A percentile compares a stretch with the other conserved stretches of the same genome.
Evolutionary conservation across 352 stramenopile species (phyloP).

Genomic region (Phytophthora chlamydospora): DNA sequence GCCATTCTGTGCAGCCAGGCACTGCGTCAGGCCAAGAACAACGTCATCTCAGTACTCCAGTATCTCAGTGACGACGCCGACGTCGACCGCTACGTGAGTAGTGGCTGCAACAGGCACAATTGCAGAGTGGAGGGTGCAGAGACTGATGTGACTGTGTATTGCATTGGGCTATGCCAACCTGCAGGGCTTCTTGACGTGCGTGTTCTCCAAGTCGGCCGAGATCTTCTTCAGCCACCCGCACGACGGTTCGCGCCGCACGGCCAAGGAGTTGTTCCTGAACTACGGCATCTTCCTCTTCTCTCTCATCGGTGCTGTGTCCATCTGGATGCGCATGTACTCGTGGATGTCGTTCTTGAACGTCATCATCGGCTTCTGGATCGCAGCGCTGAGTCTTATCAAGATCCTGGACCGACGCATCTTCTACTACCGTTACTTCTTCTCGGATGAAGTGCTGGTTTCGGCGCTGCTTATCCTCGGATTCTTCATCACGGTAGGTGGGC

Average conservation of each 20-base stretch:
- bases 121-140: neutral
- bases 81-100: constrained; percentile 73
- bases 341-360: constrained; percentile 82
- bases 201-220: constrained; percentile 79
- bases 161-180: constrained; percentile 1
- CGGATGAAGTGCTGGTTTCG: constrained; percentile 87
- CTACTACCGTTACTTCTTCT: constrained; percentile 91
- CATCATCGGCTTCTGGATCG: constrained; percentile 70
- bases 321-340: constrained; percentile 88
- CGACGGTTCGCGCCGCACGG: constrained; percentile 62
- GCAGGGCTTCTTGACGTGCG: constrained; percentile 79
- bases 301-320: constrained; percentile 82
- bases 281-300: constrained; percentile 89
- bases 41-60: constrained; percentile 79
- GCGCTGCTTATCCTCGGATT: constrained; percentile 80
- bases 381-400: constrained; percentile 74
- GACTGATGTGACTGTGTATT: constrained; percentile 18
- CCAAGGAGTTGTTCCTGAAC: constrained; percentile 87
- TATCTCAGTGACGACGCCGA: constrained; percentile 86
- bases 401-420: constrained; percentile 86
- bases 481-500: constrained; percentile 69
- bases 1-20: constrained; percentile 87
- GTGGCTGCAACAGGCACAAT: neutral
- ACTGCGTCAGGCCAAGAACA: constrained; percentile 87
- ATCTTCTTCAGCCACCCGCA: constrained; percentile 82